A percentile compares a stretch with the other conserved stretches of the same genome.
These are phyloP conservation scores for Aspergillus incahuasiensis DNA, from an alignment of 495 filamentous ascomycete species.

Conservation along the genomic window DNA sequence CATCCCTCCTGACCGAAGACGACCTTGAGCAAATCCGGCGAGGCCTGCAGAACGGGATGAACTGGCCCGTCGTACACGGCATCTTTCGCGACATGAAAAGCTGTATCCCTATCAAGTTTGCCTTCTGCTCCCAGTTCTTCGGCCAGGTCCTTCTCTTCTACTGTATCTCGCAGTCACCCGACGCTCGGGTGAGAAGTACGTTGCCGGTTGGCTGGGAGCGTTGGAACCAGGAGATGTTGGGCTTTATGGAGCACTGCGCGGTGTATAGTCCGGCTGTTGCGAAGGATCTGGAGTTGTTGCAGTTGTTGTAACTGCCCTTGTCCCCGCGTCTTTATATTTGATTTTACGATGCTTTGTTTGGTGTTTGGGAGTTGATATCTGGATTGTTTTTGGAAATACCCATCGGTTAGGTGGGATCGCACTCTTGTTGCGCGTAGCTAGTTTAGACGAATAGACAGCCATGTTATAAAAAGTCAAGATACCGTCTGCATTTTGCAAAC, in stretches of 20 bases:
- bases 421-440: background rate
- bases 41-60: conserved; percentile 41
- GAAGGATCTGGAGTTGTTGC: conserved; percentile 42
- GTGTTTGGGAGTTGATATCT: background rate
- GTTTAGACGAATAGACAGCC: background rate
- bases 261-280: conserved; percentile 39
- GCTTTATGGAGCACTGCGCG: conserved; percentile 41
- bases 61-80: conserved; percentile 41
- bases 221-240: conserved; percentile 44
- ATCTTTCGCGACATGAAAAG: conserved; percentile 45
- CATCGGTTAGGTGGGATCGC: background rate
- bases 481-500: no score
- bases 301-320: conserved; percentile 29
- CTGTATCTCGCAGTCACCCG: conserved; percentile 41
- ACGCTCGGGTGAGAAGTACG: conserved; percentile 31
- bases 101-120: conserved; percentile 45
- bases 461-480: no score
- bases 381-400: no score
- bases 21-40: conserved; percentile 42
- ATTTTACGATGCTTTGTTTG: background rate
- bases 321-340: no score
- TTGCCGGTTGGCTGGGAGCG: conserved; percentile 42
- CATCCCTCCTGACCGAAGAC: conserved; percentile 36
- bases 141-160: conserved; percentile 46
- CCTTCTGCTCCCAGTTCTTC: conserved; percentile 50